Evolutionary conservation across 1,284 basidiomycete species (phyloP), one percentile per base, ranked within the genome.

Genomic region (Ustilago curta): DNA sequence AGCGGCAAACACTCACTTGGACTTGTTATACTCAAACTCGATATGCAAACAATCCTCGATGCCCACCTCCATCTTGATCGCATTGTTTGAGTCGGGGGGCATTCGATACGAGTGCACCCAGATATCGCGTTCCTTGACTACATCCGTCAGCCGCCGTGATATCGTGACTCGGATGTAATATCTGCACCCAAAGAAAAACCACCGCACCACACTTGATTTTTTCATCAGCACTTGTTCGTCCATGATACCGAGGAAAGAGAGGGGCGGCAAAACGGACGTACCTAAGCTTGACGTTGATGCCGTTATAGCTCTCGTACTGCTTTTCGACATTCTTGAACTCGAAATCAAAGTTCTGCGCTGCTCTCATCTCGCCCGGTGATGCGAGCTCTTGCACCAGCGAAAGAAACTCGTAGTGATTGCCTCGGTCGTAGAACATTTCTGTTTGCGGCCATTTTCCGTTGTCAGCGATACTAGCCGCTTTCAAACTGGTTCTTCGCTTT

Each of bases 11-110:
- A 66, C 76, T 62, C 54, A 81, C 79, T 98, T 98, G 65, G 95
- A 97, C 86, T 98, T 98, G 88, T 99, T 98, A 87, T 99, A 98
- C 87, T 99, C 96, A 81, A 99, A 98, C 86, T 99, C 96, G 82
- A 99, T 99, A 85, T 99, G 96, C 78, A 98, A 86, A 86, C 96
- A 98, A 84, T 99, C 96, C 85, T 98, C 96, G 71, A 99, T 98
- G 18, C 96, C 96, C 39, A 99, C 97, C 86, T 99, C 96, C 97
- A 99, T 99, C 89, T 97, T 98, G 87, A 98, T 97, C 35, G 93
- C 92, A 84, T 95, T 96, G 86, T 97, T 98, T 78, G 90, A 92
- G 85, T 99, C 97, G 60, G 96, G 95, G 3, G 96, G 96, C 93
- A 97, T 97, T 42, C 95, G 91, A 87, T 93, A 99, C 11, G 93